phyloP scores from a whole-genome alignment of 257 asterid species.

The Solanum sejunctum region DNA sequence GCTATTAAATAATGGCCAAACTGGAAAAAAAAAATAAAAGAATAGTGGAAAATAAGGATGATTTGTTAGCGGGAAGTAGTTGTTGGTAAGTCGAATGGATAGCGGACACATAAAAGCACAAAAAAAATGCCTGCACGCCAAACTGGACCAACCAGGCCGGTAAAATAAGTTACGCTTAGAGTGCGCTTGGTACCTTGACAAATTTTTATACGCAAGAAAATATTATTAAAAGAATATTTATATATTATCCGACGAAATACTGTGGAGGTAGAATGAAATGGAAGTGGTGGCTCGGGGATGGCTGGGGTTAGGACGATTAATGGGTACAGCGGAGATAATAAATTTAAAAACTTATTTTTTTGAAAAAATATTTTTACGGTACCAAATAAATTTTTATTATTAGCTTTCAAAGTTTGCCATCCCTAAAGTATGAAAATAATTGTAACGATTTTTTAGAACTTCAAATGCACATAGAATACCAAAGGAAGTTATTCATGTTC shows the following conservation, averaged over 20 bases:
- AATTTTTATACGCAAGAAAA: too few species aligned
- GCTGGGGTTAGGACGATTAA: neutral
- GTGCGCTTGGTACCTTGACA: neutral
- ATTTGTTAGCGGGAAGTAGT: conserved; percentile 4
- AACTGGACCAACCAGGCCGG: conserved; percentile 12
- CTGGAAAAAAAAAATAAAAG: neutral
- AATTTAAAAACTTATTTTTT: too few species aligned
- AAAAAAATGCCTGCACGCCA: conserved; percentile 3
- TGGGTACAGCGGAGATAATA: neutral
- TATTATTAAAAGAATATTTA: neutral
- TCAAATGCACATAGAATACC: neutral
- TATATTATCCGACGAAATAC: too few species aligned
- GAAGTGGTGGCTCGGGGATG: neutral
- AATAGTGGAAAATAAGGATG: neutral
- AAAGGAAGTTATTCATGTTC: too few species aligned
- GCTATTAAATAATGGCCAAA: neutral
- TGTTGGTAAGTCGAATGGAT: neutral
- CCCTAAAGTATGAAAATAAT: neutral
- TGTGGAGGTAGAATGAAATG: too few species aligned
- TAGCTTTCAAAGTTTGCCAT: neutral
- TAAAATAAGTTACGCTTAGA: conserved; percentile 11
- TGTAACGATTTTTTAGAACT: neutral
- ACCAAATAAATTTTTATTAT: neutral
- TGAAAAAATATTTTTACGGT: too few species aligned
- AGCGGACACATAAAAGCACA: neutral